These are phyloP conservation scores for Chalciporus chontae DNA, from an alignment of 768 basidiomycete genomes.

Conservation along the genomic window DNA sequence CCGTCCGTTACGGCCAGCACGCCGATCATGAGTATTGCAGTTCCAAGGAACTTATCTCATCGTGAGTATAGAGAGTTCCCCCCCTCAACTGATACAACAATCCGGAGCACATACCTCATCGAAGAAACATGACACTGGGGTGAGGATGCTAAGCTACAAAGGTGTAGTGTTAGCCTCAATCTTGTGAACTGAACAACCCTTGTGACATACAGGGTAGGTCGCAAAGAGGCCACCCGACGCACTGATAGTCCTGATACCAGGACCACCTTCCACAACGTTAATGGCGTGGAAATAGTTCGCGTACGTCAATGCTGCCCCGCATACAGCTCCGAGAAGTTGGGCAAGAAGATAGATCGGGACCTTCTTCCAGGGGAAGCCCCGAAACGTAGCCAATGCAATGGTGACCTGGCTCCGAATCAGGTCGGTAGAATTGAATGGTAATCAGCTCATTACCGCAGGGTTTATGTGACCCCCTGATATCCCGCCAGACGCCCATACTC, in stretches of 20 bases:
- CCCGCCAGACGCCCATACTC: slow-evolving; percentile 61
- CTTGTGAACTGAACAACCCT: not conserved
- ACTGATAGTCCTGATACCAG: slow-evolving; percentile 44
- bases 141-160: slow-evolving; percentile 34
- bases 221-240: slow-evolving; percentile 53
- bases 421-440: not conserved
- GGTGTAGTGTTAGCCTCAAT: not conserved
- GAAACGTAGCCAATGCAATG: slow-evolving; percentile 57
- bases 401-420: slow-evolving; percentile 45
- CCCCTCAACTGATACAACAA: too few relatives aligned
- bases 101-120: slow-evolving; percentile 30
- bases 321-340: slow-evolving; percentile 54
- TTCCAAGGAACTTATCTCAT: slow-evolving; percentile 45
- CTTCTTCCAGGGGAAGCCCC: slow-evolving; percentile 74
- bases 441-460: slow-evolving; percentile 45
- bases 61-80: not conserved
- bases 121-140: slow-evolving; percentile 39
- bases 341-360: slow-evolving; percentile 63
- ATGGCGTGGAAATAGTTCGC: slow-evolving; percentile 63
- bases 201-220: slow-evolving; percentile 47
- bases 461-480: slow-evolving; percentile 70
- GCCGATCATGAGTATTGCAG: slow-evolving; percentile 48
- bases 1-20: slow-evolving; percentile 53
- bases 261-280: slow-evolving; percentile 52
- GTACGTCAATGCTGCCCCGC: slow-evolving; percentile 51